A percentile compares a stretch with the other conserved stretches of the same genome.
Conservation (phyloP, 805 yeast species). For the Debaryomyces castellii region DNA sequence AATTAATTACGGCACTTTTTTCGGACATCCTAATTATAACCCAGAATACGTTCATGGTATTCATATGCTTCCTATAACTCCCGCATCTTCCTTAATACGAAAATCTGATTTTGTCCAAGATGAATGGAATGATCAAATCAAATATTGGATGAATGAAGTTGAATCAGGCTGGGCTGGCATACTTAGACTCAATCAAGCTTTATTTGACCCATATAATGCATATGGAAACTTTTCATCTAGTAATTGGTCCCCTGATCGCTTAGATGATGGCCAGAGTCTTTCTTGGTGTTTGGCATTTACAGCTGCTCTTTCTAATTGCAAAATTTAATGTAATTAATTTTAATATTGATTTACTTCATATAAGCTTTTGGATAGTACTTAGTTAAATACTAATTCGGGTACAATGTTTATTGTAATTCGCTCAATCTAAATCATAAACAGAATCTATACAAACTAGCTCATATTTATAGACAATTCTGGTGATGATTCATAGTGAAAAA, state of each 20-base stretch:
- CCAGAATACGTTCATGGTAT: slow-evolving; percentile 73
- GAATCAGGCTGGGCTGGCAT: slow-evolving; percentile 72
- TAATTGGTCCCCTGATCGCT: slow-evolving; percentile 27
- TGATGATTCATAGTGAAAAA: too few species aligned
- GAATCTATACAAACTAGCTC: too few species aligned
- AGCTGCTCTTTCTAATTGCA: too few species aligned
- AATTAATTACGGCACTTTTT: slow-evolving; percentile 69
- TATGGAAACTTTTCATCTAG: slow-evolving; percentile 54
- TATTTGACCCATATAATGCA: slow-evolving; percentile 63
- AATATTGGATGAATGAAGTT: slow-evolving; percentile 43
- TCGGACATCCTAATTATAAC: slow-evolving; percentile 45
- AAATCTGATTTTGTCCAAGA: slow-evolving; percentile 51
- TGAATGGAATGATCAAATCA: slow-evolving; percentile 59
- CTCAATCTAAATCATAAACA: too few species aligned
- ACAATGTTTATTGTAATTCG: too few species aligned
- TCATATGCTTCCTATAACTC: slow-evolving; percentile 73
- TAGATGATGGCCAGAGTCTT: slow-evolving; percentile 62
- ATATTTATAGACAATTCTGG: too few species aligned
- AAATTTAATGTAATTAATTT: too few species aligned
- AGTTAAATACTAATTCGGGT: too few species aligned
- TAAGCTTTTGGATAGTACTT: too few species aligned
- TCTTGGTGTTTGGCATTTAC: slow-evolving; percentile 63
- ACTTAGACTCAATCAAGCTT: slow-evolving; percentile 69
- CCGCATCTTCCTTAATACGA: slow-evolving; percentile 62
- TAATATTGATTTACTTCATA: too few species aligned